phyloP scores from a whole-genome alignment of 352 stramenopile species.

The Phytophthora uliginosa region DNA sequence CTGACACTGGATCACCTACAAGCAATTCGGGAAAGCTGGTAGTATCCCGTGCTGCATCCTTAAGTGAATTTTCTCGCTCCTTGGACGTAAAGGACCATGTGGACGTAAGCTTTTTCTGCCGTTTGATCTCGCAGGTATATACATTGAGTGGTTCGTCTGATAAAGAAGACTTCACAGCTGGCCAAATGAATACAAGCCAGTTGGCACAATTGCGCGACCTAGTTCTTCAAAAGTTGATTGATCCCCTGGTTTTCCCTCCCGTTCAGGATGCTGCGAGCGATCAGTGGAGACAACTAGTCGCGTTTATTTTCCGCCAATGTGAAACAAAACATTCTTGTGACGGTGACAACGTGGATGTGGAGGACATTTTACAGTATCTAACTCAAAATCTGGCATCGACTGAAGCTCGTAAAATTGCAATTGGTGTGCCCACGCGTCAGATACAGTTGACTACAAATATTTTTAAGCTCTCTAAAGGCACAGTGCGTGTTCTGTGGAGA shows the following conservation, averaged over 20 bases:
- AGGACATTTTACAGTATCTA: slow-evolving; percentile 76
- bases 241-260: slow-evolving; percentile 65
- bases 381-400: slow-evolving; percentile 51
- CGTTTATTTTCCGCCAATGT: slow-evolving; percentile 67
- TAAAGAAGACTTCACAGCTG: slow-evolving; percentile 32
- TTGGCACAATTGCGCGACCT: slow-evolving; percentile 55
- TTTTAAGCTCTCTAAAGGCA: slow-evolving; percentile 71
- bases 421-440: slow-evolving; percentile 34
- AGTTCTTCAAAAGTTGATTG: slow-evolving; percentile 78
- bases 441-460: slow-evolving; percentile 43
- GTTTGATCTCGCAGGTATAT: slow-evolving; percentile 80
- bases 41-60: slow-evolving; percentile 23
- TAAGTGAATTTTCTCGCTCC: slow-evolving; percentile 36
- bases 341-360: slow-evolving; percentile 49
- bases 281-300: slow-evolving; percentile 78
- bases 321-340: slow-evolving; percentile 28
- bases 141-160: slow-evolving; percentile 33
- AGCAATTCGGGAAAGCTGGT: slow-evolving; percentile 18
- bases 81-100: slow-evolving; percentile 44
- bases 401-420: slow-evolving; percentile 31
- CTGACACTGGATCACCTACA: slow-evolving; percentile 19
- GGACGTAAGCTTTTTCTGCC: slow-evolving; percentile 86
- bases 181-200: slow-evolving; percentile 48
- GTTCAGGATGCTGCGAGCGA: slow-evolving; percentile 40
- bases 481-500: slow-evolving; percentile 71